A percentile compares a stretch with the other conserved stretches of the same genome.
Conservation (phyloP, 306 rosid species). For the Herpetospermum pedunculosum region DNA sequence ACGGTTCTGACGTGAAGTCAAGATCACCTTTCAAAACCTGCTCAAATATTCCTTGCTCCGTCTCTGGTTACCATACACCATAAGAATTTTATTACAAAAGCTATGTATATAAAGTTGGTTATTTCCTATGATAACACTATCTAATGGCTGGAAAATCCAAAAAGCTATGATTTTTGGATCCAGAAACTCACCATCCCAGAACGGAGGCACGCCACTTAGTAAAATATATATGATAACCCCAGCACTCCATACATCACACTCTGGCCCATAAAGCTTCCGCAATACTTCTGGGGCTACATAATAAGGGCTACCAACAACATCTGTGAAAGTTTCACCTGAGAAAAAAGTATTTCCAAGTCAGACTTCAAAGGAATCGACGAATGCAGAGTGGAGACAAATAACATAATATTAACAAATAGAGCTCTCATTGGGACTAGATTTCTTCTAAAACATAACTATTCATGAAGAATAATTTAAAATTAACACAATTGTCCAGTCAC, state of each 20-base stretch:
- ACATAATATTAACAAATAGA: background rate
- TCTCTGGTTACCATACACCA: constrained; percentile 38
- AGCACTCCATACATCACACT: constrained; percentile 97
- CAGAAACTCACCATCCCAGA: constrained; percentile 80
- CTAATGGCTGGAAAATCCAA: background rate
- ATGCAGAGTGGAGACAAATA: background rate
- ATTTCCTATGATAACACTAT: background rate
- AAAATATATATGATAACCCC: constrained; percentile 90
- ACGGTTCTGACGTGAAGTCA: constrained; percentile 86
- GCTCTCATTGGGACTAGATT: background rate
- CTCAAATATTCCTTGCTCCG: constrained; percentile 94
- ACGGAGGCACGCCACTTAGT: constrained; percentile 92
- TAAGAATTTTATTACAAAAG: background rate
- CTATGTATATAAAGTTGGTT: background rate
- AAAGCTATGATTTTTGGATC: background rate
- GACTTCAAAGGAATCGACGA: background rate
- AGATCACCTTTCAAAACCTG: constrained; percentile 91
- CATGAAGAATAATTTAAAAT: background rate
- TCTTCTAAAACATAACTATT: background rate
- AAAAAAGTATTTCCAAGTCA: constrained; percentile 6
- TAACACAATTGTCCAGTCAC: background rate
- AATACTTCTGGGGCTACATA: constrained; percentile 98
- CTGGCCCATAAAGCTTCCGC: constrained; percentile 69
- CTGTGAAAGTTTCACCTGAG: constrained; percentile 77
- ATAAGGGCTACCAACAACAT: constrained; percentile 98